Evolutionary conservation across 139 green algal genomes (phyloP).

Genomic region (Chlorella sorokiniana): DNA sequence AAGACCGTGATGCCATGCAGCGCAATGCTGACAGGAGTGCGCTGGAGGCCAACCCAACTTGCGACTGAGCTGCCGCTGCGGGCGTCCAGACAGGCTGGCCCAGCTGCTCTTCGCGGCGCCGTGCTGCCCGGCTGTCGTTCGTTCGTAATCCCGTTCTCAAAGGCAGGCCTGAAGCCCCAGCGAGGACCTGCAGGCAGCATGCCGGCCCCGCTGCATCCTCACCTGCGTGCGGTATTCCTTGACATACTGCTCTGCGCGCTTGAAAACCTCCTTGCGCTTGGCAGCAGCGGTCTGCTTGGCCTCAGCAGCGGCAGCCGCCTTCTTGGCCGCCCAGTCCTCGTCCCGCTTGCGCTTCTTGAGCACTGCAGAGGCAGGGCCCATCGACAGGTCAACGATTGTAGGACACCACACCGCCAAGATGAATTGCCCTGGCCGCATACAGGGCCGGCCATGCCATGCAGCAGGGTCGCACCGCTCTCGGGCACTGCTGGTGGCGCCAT

Average conservation of each 20-base stretch:
- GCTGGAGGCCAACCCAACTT: too few relatives aligned
- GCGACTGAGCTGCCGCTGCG: too few relatives aligned
- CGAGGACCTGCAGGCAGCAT: not conserved
- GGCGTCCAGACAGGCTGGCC: too few relatives aligned
- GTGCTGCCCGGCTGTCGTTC: too few relatives aligned
- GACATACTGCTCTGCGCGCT: slow-evolving; percentile 97
- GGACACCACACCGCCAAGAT: too few relatives aligned
- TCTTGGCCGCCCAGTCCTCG: slow-evolving; percentile 84
- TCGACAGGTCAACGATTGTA: not conserved
- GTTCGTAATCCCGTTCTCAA: too few relatives aligned
- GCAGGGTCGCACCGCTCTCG: slow-evolving; percentile 17
- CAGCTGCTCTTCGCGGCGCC: too few relatives aligned
- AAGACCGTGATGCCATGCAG: too few relatives aligned
- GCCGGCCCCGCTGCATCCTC: not conserved
- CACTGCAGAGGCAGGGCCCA: slow-evolving; percentile 40
- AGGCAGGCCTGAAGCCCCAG: not conserved
- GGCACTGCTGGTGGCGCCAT: slow-evolving; percentile 13
- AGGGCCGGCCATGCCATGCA: not conserved
- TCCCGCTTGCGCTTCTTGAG: slow-evolving; percentile 94
- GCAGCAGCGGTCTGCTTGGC: slow-evolving; percentile 64
- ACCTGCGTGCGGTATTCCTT: slow-evolving; percentile 96
- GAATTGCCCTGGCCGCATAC: not conserved
- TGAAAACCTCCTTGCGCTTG: slow-evolving; percentile 90
- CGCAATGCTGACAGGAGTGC: too few relatives aligned
- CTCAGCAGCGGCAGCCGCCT: slow-evolving; percentile 67